Base-by-base conservation (phyloP, 441 rosid genomes). In the Erysimum cheiri region DNA sequence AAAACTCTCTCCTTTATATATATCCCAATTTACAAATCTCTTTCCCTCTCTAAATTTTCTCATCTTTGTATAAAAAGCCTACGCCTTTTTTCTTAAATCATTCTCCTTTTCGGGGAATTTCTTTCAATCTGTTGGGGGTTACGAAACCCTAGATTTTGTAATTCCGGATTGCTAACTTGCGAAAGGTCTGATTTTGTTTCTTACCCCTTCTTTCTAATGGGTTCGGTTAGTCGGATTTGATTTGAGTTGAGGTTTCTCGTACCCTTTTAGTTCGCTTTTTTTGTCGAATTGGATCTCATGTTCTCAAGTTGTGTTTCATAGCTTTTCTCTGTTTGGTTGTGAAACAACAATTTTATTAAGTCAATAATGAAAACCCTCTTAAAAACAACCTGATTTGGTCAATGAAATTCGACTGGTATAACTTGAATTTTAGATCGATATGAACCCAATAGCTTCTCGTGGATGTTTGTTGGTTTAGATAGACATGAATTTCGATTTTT, bases 41-140 rank as follows among this genome's bases (percentile, higher is more conserved):
- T 35, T 74, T 68, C 78, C 78, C 78, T 68, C 78, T 46, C 64
- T 0, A 55, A 58, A 52, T 4, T 19, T 24, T 73, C 29, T 74
- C 43, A 4, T 60, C 13, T 41, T 29, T 8, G 32, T 73, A 68
- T 68, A 68, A 28, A 58, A 50, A 69, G 60, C 70, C 22, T 1
- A 0, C 2, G 0, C 56, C 60, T 36, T 31, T 3, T 15, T 15
- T 2, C 55, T 24, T 32, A 10, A 29, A 49, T 41, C 43, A 5
- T 19, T 31, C 39, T 26, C 56, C 54, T 28, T 24, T 55, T n/a
- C 8, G 35, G 12, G 8, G 48, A 14, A 56, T 37, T 56, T 22
- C 36, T n/a, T 3, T 0, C 26, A 64, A 28, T 36, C 64, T 28
- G 3, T 26, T 33, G 28, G 39, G 39, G 44, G 1, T 26, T 4